These are phyloP conservation scores for Carex scoparia DNA, from an alignment of 176 grass and related monocot species.

Conservation along the genomic window DNA sequence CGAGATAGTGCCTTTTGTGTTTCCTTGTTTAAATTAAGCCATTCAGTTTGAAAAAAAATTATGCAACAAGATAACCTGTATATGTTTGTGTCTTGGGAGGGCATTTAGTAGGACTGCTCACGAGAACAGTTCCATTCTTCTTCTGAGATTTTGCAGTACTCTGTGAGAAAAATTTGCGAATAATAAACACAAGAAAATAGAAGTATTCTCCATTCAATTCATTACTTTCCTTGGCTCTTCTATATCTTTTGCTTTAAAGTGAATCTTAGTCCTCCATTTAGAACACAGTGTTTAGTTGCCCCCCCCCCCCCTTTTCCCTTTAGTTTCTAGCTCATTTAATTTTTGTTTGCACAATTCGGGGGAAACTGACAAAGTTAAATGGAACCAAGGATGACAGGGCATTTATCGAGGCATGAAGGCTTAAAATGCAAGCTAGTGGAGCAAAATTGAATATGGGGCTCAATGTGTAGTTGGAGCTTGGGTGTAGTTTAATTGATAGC, in stretches of 20 bases:
- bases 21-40: not conserved
- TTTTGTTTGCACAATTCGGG: not conserved
- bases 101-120: not conserved
- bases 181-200: not conserved
- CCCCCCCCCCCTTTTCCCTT: not conserved
- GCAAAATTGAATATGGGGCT: not conserved
- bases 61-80: not conserved
- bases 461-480: not conserved
- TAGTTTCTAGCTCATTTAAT: not conserved
- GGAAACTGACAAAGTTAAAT: not conserved
- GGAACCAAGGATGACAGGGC: not conserved
- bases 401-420: not conserved
- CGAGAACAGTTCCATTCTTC: conserved; percentile 5
- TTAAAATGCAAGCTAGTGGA: not conserved
- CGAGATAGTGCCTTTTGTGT: not conserved
- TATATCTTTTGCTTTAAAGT: not conserved
- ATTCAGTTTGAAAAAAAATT: not conserved
- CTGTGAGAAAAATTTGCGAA: not conserved
- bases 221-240: not conserved
- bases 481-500: conserved; percentile 7
- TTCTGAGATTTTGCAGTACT: conserved; percentile 1
- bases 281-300: not conserved
- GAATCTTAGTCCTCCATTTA: not conserved
- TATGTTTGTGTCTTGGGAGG: not conserved
- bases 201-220: not conserved